A percentile compares a stretch with the other conserved stretches of the same genome.
Evolutionary conservation across 352 stramenopile species (phyloP).

Genomic region (Phytophthora cryptogea): DNA sequence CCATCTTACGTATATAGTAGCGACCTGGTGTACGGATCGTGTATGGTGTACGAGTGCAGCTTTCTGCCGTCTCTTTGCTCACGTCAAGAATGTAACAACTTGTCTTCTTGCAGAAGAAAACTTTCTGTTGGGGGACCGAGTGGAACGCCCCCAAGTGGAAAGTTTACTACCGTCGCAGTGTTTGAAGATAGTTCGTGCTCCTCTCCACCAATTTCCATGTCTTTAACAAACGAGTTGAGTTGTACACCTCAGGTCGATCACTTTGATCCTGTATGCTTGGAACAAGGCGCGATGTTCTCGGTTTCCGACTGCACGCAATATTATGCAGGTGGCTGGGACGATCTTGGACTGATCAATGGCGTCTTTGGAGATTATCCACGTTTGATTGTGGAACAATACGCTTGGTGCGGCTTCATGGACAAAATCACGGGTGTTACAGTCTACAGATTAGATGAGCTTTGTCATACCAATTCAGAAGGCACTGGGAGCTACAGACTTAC

Average conservation of each 20-base stretch:
- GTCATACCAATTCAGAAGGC: constrained; percentile 3
- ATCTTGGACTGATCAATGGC: neutral
- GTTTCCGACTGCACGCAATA: constrained; percentile 15
- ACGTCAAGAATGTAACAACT: neutral
- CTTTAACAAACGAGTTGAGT: neutral
- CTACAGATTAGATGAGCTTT: constrained; percentile 17
- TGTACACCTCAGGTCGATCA: constrained; percentile 4
- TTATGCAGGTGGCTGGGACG: neutral
- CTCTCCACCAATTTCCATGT: neutral
- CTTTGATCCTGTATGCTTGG: neutral
- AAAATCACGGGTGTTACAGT: neutral
- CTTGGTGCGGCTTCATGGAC: neutral
- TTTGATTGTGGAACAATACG: constrained; percentile 18
- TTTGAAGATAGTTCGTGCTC: constrained; percentile 13
- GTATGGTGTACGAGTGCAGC: neutral
- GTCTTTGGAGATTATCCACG: constrained; percentile 7
- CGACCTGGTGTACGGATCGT: neutral
- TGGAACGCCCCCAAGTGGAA: neutral
- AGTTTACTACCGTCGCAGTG: neutral
- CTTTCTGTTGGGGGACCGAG: neutral
- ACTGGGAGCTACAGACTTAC: constrained; percentile 1
- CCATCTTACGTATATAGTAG: neutral
- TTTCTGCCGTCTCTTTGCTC: constrained; percentile 1
- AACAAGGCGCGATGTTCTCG: neutral
- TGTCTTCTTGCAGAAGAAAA: neutral